Conservation (phyloP, 768 basidiomycete species). For the Boletus insuetus region DNA sequence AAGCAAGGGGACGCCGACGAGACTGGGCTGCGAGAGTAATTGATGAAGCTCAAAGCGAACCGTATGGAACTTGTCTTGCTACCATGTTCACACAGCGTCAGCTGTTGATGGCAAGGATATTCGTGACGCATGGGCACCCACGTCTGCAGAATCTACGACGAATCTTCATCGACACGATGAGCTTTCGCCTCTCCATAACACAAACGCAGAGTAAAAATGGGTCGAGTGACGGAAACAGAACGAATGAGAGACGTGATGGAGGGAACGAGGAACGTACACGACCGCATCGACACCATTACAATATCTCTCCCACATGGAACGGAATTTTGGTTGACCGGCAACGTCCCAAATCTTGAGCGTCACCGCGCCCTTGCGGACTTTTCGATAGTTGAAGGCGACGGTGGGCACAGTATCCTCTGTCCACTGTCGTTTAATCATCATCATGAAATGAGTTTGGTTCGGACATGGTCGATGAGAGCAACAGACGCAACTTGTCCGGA, state of each 20-base stretch:
- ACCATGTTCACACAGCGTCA: conserved; percentile 6
- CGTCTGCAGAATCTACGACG: conserved; percentile 90
- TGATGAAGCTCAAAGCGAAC: conserved; percentile 84
- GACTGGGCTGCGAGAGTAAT: conserved; percentile 60
- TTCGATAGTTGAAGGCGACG: conserved; percentile 88
- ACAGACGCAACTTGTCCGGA: conserved; percentile 59
- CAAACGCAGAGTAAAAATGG: not conserved
- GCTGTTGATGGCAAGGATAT: not conserved
- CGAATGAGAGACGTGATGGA: not conserved
- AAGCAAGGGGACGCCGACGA: conserved; percentile 73
- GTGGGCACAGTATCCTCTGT: conserved; percentile 97
- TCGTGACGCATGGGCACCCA: conserved; percentile 37
- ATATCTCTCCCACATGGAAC: conserved; percentile 95
- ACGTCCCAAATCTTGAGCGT: conserved; percentile 96
- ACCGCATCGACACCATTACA: conserved; percentile 92
- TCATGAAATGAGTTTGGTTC: not conserved
- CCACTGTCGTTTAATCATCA: conserved; percentile 57
- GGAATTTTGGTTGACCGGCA: conserved; percentile 90
- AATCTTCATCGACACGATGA: conserved; percentile 51
- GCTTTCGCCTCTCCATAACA: conserved; percentile 8
- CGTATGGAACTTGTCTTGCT: conserved; percentile 82
- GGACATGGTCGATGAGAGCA: not conserved
- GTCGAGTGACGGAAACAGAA: not conserved
- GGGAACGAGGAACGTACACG: conserved; percentile 51
- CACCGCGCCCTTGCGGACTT: conserved; percentile 85